phyloP scores from a whole-genome alignment of 208 protist species.

The Leishmania lainsoni region DNA sequence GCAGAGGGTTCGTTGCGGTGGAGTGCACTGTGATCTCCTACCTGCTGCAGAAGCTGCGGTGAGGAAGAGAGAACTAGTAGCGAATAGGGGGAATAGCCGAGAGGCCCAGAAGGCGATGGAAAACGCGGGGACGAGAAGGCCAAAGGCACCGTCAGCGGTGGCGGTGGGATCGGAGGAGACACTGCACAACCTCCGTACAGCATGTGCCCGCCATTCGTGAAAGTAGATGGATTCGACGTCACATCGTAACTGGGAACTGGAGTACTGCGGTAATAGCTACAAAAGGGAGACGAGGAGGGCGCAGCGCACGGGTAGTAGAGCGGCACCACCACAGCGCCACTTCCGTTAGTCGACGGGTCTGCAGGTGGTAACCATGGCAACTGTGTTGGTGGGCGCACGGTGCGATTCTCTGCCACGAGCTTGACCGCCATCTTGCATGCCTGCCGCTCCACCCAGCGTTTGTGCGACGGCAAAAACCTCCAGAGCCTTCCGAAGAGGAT shows the following conservation, averaged over 20 bases:
- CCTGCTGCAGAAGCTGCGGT: background rate
- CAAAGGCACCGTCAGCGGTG: background rate
- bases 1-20: background rate
- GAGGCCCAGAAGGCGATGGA: background rate
- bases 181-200: background rate
- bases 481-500: conserved; percentile 50
- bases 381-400: conserved; percentile 2
- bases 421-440: conserved; percentile 10
- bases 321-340: background rate
- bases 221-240: background rate
- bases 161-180: background rate
- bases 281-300: background rate
- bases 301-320: conserved; percentile 3
- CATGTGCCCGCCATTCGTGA: background rate
- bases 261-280: background rate
- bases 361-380: background rate
- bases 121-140: background rate
- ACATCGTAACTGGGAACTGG: background rate
- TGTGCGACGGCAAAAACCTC: conserved; percentile 54
- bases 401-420: conserved; percentile 6
- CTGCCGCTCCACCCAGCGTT: conserved; percentile 23
- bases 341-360: background rate
- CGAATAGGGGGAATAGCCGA: background rate
- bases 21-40: background rate
- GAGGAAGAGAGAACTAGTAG: background rate